Conservation (phyloP, 257 asterid genomes). For the Solanum neorickii region DNA sequence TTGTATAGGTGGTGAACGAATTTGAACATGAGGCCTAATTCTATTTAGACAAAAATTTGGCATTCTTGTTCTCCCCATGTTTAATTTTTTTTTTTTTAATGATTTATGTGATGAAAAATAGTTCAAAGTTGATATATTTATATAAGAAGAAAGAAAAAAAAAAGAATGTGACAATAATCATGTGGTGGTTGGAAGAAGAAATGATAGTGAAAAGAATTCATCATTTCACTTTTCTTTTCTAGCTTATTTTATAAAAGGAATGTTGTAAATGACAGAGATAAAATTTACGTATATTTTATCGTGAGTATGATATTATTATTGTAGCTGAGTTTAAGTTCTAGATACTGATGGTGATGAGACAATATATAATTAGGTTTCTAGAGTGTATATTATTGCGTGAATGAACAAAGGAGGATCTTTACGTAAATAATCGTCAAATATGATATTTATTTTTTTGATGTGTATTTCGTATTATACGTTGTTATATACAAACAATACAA, state of each 20-base stretch:
- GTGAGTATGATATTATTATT: neutral
- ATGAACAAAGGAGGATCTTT: neutral
- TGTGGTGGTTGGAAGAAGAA: neutral
- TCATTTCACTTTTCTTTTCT: neutral
- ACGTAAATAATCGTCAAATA: neutral
- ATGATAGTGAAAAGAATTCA: neutral
- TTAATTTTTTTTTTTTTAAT: neutral
- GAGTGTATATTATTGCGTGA: neutral
- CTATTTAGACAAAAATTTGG: conserved; percentile 64
- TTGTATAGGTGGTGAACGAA: conserved; percentile 40
- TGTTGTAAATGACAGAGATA: neutral
- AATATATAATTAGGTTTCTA: neutral
- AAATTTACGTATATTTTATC: rapidly evolving
- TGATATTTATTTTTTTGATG: neutral
- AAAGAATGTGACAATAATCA: conserved; percentile 1
- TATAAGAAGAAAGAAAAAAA: conserved; percentile 8
- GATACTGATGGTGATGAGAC: rapidly evolving
- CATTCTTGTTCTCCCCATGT: conserved; percentile 42
- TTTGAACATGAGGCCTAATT: conserved; percentile 60
- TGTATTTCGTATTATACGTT: neutral
- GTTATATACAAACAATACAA: too few relatives aligned
- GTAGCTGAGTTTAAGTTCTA: neutral
- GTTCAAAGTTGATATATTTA: conserved; percentile 3
- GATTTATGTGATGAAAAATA: neutral
- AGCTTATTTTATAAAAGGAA: neutral